phyloP scores from a whole-genome alignment of 2,329 filamentous ascomycete species.

The Stachybotrys chartarum region DNA sequence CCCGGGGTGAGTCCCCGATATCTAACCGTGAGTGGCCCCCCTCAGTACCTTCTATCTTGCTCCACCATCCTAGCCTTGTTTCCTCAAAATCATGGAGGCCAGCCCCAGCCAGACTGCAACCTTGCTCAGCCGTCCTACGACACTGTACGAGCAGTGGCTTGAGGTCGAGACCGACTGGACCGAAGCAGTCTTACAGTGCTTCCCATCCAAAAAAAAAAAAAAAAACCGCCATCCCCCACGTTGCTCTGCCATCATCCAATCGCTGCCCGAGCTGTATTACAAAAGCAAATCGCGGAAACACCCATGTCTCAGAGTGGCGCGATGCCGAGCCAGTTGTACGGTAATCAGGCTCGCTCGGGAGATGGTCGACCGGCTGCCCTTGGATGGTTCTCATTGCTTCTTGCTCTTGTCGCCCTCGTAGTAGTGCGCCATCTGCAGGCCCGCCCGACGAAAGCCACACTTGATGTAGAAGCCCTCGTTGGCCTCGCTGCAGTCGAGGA shows the following conservation, averaged over 20 bases:
- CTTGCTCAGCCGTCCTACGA: neutral
- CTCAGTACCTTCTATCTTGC: neutral
- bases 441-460: slow-evolving; percentile 88
- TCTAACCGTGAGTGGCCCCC: too few relatives aligned
- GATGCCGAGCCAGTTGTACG: too few relatives aligned
- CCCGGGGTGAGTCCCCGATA: too few relatives aligned
- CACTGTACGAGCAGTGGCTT: neutral
- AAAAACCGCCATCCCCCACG: neutral
- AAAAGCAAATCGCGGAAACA: neutral
- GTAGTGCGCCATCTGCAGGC: slow-evolving; percentile 95
- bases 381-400: neutral
- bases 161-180: neutral
- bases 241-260: neutral
- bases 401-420: slow-evolving; percentile 57
- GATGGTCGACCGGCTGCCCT: neutral
- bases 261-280: neutral
- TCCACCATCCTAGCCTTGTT: neutral
- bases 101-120: neutral
- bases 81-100: neutral
- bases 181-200: too few relatives aligned
- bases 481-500: slow-evolving; percentile 90
- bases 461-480: slow-evolving; percentile 99
- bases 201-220: too few relatives aligned
- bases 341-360: neutral
- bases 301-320: too few relatives aligned